A percentile compares a stretch with the other conserved stretches of the same genome.
Conservation (phyloP, 345 rosid genomes). For the Pseudoturritis turrita region DNA sequence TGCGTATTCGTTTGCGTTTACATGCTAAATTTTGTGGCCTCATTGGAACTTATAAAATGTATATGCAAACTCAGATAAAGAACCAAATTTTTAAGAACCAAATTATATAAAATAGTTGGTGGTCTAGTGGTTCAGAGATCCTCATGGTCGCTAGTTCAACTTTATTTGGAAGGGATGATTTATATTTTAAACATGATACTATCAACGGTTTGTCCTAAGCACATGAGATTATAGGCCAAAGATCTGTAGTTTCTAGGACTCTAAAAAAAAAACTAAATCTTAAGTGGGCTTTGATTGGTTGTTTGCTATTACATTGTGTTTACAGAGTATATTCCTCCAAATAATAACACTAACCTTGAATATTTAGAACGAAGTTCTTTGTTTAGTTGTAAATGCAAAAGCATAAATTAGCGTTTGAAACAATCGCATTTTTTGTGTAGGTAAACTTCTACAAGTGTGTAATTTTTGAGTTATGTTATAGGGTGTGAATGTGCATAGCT, state of each 20-base stretch:
- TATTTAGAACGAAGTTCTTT: not conserved
- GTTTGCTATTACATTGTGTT: not conserved
- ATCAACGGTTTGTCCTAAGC: no score
- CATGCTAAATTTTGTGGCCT: not conserved
- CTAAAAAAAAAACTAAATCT: no score
- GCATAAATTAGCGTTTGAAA: not conserved
- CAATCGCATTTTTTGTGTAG: not conserved
- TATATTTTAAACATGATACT: no score
- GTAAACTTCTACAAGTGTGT: not conserved
- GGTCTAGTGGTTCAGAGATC: no score
- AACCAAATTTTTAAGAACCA: no score
- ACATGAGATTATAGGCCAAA: no score
- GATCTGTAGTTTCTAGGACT: no score
- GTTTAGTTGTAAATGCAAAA: not conserved
- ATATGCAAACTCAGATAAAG: not conserved
- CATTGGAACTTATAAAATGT: not conserved
- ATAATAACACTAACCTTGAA: not conserved
- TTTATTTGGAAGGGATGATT: no score
- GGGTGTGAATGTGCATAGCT: conserved; percentile 53
- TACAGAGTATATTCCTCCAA: not conserved
- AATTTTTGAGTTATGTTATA: conserved; percentile 15
- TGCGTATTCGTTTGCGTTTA: not conserved
- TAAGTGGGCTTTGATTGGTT: no score
- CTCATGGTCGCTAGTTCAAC: no score
- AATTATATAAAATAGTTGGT: no score